Evolutionary conservation across 305 asterid species (phyloP).

Genomic region (Coffea humblotiana): DNA sequence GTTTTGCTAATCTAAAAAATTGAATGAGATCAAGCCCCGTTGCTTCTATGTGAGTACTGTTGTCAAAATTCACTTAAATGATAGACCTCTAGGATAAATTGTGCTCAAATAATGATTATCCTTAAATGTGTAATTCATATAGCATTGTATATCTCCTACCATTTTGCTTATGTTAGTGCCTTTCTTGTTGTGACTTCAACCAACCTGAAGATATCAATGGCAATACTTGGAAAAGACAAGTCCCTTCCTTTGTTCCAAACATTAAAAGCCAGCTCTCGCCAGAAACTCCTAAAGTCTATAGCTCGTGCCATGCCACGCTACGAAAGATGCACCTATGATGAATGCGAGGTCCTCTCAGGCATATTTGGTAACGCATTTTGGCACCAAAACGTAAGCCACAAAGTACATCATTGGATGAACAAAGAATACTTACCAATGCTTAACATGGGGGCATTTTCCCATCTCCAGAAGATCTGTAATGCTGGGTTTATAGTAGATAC

Average conservation of each 20-base stretch:
- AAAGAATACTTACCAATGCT: constrained; percentile 30
- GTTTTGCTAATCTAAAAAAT: too few species aligned
- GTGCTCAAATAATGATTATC: background rate
- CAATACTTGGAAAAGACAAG: constrained; percentile 44
- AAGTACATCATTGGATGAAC: constrained; percentile 45
- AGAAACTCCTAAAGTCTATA: constrained; percentile 36
- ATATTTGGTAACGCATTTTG: constrained; percentile 56
- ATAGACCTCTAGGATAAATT: background rate
- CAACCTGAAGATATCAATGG: constrained; percentile 48
- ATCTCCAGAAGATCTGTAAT: constrained; percentile 44
- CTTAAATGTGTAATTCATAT: background rate
- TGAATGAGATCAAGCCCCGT: too few species aligned
- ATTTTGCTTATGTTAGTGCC: background rate
- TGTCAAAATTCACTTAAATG: background rate
- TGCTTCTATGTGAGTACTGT: too few species aligned
- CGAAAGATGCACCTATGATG: constrained; percentile 51
- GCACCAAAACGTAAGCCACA: constrained; percentile 47
- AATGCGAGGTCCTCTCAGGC: constrained; percentile 56
- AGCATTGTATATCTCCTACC: background rate
- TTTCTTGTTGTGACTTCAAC: background rate
- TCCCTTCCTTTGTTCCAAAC: constrained; percentile 35
- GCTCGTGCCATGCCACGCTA: constrained; percentile 49
- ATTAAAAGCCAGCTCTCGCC: constrained; percentile 29
- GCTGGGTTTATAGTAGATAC: constrained; percentile 51
- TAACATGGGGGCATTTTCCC: constrained; percentile 58